Conservation (phyloP, 1,139 yeast genomes). For the Geotrichum reessii region DNA sequence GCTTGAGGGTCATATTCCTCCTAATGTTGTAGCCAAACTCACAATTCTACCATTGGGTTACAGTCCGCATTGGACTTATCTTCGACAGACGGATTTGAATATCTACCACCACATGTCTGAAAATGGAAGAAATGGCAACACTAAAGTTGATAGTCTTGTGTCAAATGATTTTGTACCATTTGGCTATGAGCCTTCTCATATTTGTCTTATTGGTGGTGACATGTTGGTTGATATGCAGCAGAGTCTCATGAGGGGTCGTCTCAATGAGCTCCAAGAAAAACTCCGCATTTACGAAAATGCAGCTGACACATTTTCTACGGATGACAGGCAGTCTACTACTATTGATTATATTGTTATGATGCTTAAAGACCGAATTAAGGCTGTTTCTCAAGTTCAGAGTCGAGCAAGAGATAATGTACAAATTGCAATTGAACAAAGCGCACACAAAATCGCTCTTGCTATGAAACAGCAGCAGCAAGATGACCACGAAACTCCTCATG, state of each 20-base stretch:
- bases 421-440: conserved; percentile 12
- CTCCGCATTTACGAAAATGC: conserved; percentile 38
- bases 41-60: conserved; percentile 57
- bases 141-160: background rate
- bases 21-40: conserved; percentile 50
- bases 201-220: conserved; percentile 53
- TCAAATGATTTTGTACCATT: conserved; percentile 43
- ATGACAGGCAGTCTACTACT: conserved; percentile 22
- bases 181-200: conserved; percentile 62
- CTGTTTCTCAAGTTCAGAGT: conserved; percentile 16
- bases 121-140: conserved; percentile 29
- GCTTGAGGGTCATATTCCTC: conserved; percentile 43
- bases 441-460: conserved; percentile 15
- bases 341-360: conserved; percentile 34
- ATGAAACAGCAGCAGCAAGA: background rate
- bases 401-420: conserved; percentile 9
- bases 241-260: conserved; percentile 29
- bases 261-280: conserved; percentile 43
- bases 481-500: conserved; percentile 12
- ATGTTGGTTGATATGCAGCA: conserved; percentile 35
- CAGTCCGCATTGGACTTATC: conserved; percentile 72
- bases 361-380: conserved; percentile 37
- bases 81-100: conserved; percentile 47
- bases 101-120: background rate
- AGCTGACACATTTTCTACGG: conserved; percentile 30